Evolutionary conservation across 2,329 filamentous ascomycete genomes (phyloP), one percentile per base, ranked within the genome.

Genomic region (Colletotrichum sp.): DNA sequence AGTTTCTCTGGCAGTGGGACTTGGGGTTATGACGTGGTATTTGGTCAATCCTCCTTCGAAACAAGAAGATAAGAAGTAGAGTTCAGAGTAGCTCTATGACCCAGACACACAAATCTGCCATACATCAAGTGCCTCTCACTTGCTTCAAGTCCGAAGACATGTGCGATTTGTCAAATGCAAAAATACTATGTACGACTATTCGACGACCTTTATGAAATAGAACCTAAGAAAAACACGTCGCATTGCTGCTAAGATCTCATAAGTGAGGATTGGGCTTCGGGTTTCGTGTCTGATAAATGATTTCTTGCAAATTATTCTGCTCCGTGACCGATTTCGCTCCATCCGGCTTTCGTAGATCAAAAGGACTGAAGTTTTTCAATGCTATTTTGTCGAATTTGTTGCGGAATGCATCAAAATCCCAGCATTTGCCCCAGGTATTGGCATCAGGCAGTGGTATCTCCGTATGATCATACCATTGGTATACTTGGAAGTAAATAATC

Each of bases 341-440:
- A 24, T 26, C 49, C 24, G 69, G 69, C 49, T 72, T 72, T 8
- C 21, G n/a, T 34, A 72, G 24, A 10, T 67, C 9, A 49, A 67
- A 32, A 26, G 69, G 69, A n/a, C 39, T 67, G 15, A 72, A 39
- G 32, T 72, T 39, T 26, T 32, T 67, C 13, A 72, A n/a, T 59
- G 62, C 69, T 34, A 72, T 60, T 13, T 60, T 67, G 34, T 72
- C 69, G 34, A 67, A 72, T 4, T 67, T 30, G 12, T 67, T 44
- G 10, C 62, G 69, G 13, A 72, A 72, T 8, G 21, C 24, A 28
- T 9, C 24, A 9, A 72, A 72, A 12, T 72, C 69, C 69, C 69
- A 72, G 49, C 69, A 72, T 34, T 72, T 72, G 18, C 69, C 69
- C 69, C 69, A 67, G 10, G 69, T 72, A 28, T 72, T 72, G 32